Evolutionary conservation across 73 alveolate species (phyloP).

Genomic region (Durusdinium trenchii): DNA sequence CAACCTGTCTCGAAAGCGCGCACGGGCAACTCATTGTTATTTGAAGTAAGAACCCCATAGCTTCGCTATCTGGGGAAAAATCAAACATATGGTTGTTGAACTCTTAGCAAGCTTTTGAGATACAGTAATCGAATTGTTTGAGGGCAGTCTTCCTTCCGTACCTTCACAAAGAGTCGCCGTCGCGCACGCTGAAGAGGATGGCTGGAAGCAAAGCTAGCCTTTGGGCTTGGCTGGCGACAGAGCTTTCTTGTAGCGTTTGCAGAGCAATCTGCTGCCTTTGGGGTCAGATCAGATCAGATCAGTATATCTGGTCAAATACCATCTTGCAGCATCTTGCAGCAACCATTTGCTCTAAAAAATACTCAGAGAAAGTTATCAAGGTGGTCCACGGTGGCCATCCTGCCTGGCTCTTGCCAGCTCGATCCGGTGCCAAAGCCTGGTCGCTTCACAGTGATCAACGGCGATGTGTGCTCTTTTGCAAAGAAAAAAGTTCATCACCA

Average conservation of each 20-base stretch:
- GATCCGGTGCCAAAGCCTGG: background rate
- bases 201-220: constrained; percentile 67
- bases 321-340: background rate
- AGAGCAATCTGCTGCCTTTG: background rate
- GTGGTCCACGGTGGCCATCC: background rate
- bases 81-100: too few relatives aligned
- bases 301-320: background rate
- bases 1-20: too few relatives aligned
- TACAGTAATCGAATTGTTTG: too few relatives aligned
- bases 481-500: too few relatives aligned
- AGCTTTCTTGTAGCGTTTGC: background rate
- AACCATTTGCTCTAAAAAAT: background rate
- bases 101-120: too few relatives aligned
- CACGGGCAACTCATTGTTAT: too few relatives aligned
- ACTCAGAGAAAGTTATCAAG: background rate
- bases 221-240: background rate
- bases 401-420: constrained; percentile 47
- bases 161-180: constrained; percentile 63
- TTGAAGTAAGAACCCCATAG: too few relatives aligned
- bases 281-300: background rate
- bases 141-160: background rate
- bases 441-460: background rate
- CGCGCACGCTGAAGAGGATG: constrained; percentile 78
- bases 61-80: too few relatives aligned
- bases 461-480: too few relatives aligned